Evolutionary conservation across 805 yeast genomes (phyloP).

Genomic region (Candida berthetii): DNA sequence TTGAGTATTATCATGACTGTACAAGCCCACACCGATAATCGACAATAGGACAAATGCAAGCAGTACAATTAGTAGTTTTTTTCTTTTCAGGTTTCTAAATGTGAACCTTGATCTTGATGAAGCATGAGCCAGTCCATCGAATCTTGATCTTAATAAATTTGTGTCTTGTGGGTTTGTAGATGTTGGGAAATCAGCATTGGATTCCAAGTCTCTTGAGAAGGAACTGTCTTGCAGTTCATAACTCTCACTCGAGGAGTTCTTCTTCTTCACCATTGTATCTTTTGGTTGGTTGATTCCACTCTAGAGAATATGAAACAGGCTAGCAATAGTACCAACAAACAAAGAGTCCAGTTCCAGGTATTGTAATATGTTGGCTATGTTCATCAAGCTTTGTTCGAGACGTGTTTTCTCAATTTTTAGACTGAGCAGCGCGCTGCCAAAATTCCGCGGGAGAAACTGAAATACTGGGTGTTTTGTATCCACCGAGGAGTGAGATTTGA

Average conservation of each 20-base stretch:
- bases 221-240: not conserved
- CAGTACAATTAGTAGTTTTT: constrained; percentile 8
- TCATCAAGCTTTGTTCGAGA: not conserved
- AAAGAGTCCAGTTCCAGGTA: too few species aligned
- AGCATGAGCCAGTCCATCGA: constrained; percentile 5
- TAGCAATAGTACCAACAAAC: too few species aligned
- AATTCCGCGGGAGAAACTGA: too few species aligned
- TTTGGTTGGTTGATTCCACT: not conserved
- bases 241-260: not conserved
- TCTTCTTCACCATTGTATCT: not conserved
- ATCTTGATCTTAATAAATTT: constrained; percentile 7
- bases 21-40: constrained; percentile 11
- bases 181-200: constrained; percentile 1
- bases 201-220: not conserved
- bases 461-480: too few species aligned
- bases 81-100: constrained; percentile 4
- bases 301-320: too few species aligned
- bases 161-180: constrained; percentile 3
- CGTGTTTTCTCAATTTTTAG: too few species aligned
- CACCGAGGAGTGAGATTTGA: too few species aligned
- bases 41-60: constrained; percentile 7
- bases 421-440: too few species aligned
- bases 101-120: not conserved
- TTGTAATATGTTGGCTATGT: too few species aligned
- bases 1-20: not conserved